A percentile compares a stretch with the other conserved stretches of the same genome.
These are phyloP conservation scores for Nadsonia commutata DNA, from an alignment of 1,139 yeast genomes.

Conservation along the genomic window DNA sequence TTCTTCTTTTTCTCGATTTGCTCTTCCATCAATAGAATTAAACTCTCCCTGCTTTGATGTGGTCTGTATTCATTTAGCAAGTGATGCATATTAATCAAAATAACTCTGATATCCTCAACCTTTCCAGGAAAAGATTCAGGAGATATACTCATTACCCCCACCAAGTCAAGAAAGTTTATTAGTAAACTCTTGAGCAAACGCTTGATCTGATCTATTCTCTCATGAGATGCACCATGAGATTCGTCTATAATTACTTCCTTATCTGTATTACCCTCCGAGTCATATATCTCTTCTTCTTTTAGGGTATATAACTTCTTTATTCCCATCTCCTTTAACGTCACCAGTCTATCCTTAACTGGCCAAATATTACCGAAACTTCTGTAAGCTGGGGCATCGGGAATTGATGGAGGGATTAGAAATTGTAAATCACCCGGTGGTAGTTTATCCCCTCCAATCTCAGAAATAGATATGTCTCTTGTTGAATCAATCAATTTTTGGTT, in stretches of 20 bases:
- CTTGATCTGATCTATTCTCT: conserved; percentile 52
- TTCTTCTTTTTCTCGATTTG: conserved; percentile 18
- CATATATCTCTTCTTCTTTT: conserved; percentile 9
- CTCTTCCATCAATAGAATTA: conserved; percentile 53
- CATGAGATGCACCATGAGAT: conserved; percentile 8
- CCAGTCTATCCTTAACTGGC: conserved; percentile 59
- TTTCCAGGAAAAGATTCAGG: conserved; percentile 54
- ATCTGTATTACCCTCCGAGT: conserved; percentile 15
- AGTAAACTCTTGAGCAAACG: conserved; percentile 54
- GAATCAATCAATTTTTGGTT: neutral
- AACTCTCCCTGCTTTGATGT: conserved; percentile 73
- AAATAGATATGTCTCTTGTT: conserved; percentile 9
- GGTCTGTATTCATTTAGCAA: conserved; percentile 74
- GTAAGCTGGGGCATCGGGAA: conserved; percentile 45
- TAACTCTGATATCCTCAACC: conserved; percentile 55
- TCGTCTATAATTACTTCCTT: conserved; percentile 10
- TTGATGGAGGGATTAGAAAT: conserved; percentile 49
- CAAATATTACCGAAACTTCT: conserved; percentile 73
- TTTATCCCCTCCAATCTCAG: conserved; percentile 7
- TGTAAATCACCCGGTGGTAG: conserved; percentile 20
- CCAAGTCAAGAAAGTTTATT: conserved; percentile 56
- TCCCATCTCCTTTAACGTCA: conserved; percentile 52
- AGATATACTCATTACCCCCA: conserved; percentile 55
- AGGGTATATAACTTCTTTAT: conserved; percentile 45
- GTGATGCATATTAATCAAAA: conserved; percentile 76